Evolutionary conservation across 352 stramenopile genomes (phyloP).

Genomic region (Phytophthora litchii): DNA sequence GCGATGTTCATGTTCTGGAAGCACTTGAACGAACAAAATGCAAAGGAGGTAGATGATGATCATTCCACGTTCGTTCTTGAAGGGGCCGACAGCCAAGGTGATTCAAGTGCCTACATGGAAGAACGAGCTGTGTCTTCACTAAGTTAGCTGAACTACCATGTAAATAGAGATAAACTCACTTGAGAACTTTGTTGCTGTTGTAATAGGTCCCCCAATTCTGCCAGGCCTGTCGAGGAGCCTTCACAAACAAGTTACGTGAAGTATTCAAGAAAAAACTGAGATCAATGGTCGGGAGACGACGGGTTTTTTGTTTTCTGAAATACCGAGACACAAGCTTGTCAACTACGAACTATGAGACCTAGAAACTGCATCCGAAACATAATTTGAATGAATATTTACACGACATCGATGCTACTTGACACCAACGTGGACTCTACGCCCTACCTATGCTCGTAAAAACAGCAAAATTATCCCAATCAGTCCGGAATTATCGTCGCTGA

Average conservation of each 20-base stretch:
- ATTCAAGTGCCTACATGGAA: constrained; percentile 25
- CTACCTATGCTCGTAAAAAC: constrained; percentile 5
- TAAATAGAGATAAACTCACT: constrained; percentile 6
- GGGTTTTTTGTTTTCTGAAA: neutral
- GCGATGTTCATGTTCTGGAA: constrained; percentile 17
- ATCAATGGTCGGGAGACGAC: neutral
- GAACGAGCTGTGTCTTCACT: neutral
- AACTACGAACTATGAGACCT: too few relatives aligned
- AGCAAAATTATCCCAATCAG: neutral
- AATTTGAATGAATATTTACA: too few relatives aligned
- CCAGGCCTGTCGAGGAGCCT: neutral
- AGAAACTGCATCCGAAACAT: too few relatives aligned
- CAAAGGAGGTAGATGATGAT: constrained; percentile 2
- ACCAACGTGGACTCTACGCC: too few relatives aligned
- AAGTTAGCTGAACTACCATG: constrained; percentile 4
- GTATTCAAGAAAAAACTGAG: neutral
- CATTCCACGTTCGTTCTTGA: constrained; percentile 17
- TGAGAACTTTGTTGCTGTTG: neutral
- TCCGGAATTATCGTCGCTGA: constrained; percentile 6
- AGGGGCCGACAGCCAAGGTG: constrained; percentile 17
- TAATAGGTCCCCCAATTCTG: neutral
- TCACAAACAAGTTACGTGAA: neutral
- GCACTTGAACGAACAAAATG: constrained; percentile 18
- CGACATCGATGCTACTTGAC: too few relatives aligned
- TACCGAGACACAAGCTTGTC: too few relatives aligned